A percentile compares a stretch with the other conserved stretches of the same genome.
phyloP scores from a whole-genome alignment of 495 filamentous ascomycete genomes.

The Platismatia glauca region DNA sequence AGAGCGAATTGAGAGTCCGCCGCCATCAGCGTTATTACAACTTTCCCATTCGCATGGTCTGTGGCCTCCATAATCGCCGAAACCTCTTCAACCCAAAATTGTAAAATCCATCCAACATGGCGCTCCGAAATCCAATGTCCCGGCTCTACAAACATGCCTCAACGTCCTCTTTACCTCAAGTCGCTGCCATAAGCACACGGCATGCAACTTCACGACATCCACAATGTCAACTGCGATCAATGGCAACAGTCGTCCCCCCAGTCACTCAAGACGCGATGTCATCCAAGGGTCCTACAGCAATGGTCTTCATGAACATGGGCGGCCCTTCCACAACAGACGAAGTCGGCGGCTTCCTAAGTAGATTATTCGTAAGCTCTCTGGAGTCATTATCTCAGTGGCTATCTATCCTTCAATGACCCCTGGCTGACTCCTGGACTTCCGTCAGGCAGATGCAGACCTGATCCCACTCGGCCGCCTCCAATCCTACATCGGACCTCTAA shows the following conservation, averaged over 20 bases:
- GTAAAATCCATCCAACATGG: background rate
- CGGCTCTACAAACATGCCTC: slow-evolving; percentile 3
- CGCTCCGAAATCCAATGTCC: slow-evolving; percentile 7
- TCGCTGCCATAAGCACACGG: background rate
- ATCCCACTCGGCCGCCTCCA: slow-evolving; percentile 95
- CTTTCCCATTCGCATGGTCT: background rate
- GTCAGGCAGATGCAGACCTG: slow-evolving; percentile 79
- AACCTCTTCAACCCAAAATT: background rate
- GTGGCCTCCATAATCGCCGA: background rate
- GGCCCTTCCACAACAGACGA: slow-evolving; percentile 82
- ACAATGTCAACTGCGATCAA: slow-evolving; percentile 27
- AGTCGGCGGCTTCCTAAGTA: slow-evolving; percentile 85
- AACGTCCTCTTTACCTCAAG: background rate
- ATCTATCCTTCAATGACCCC: background rate
- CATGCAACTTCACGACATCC: background rate
- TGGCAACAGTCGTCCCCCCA: slow-evolving; percentile 63
- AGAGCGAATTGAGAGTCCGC: background rate
- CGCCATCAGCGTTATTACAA: background rate
- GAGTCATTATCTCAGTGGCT: background rate
- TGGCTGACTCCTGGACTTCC: background rate
- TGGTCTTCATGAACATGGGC: slow-evolving; percentile 99
- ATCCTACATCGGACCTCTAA: slow-evolving; percentile 78
- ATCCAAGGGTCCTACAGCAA: slow-evolving; percentile 71
- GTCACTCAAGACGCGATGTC: slow-evolving; percentile 60
- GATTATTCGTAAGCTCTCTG: slow-evolving; percentile 65